Base-by-base conservation (phyloP, 78 protist species). In the Chrysochromulina parva region DNA sequence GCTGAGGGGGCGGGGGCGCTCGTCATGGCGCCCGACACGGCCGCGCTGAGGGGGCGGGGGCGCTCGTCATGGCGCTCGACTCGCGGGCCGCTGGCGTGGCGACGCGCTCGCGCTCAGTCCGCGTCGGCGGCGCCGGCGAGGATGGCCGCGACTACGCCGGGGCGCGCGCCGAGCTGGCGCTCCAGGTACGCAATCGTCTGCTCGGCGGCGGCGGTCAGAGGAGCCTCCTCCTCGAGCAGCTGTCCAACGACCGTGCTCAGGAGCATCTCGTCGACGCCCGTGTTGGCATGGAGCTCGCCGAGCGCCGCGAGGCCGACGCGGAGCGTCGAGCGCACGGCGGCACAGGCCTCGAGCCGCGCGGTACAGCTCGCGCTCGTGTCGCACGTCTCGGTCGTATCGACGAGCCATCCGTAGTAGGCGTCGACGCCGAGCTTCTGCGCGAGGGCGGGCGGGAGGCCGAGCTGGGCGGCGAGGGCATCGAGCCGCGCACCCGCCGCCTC, bases 371-470 rank as follows among this genome's bases (percentile, higher is more conserved):
- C 38, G 38, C 38, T 38, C 14, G 52, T 6, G 78, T 17, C 50
- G 26, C 22, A 3, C 26, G 26, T n/a, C 82, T 74, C 82, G n/a
- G 57, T 74, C 55, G 48, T 10, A 55, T 74, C 82, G 82, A 48
- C 26, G 26, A 74, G 82, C 82, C 82, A 74, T 53, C 82, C 82
- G 82, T 74, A 74, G 82, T 74, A 74, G 5, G 82, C 82, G n/a
- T 74, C 82, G 82, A 74, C 57, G 57, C 26, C 82, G 55, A 74
- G 82, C 55, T 74, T 74, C 58, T 65, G 78, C 50, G 5, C 26
- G 26, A 69, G 50, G 13, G 78, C n/a, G 3, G 6, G n/a, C 20
- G 78, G 50, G 50, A 69, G 50, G 14, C 78, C 78, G 10, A 69
- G 78, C 10, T 24, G 14, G 0, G 52, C 7, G 50, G 54, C 78